Evolutionary conservation across 768 basidiomycete genomes (phyloP).

Genomic region (Krasilnikovozyma curviuscula): DNA sequence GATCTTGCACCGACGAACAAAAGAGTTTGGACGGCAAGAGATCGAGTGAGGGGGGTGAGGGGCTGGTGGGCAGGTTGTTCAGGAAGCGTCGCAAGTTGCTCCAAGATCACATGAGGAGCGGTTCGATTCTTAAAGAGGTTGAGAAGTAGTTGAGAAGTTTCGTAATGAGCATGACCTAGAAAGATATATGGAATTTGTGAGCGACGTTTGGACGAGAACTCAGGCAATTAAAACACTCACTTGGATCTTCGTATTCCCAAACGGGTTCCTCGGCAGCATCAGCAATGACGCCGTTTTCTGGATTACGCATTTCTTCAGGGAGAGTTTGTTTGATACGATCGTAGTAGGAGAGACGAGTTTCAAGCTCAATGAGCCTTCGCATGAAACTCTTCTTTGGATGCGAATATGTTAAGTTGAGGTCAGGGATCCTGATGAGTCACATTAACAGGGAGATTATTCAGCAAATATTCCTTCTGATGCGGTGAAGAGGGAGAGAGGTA

Average conservation of each 20-base stretch:
- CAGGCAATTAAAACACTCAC: conserved; percentile 32
- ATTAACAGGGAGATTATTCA: neutral
- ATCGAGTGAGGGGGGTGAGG: conserved; percentile 47
- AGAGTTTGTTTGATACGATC: conserved; percentile 79
- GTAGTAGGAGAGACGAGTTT: conserved; percentile 77
- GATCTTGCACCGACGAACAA: conserved; percentile 82
- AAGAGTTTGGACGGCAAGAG: conserved; percentile 69
- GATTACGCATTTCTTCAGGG: conserved; percentile 55
- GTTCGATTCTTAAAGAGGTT: conserved; percentile 51
- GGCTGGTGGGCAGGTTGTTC: conserved; percentile 41
- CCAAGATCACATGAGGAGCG: conserved; percentile 52
- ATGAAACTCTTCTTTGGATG: conserved; percentile 83
- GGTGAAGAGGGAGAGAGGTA: neutral
- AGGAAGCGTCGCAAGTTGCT: conserved; percentile 51
- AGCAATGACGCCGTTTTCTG: conserved; percentile 44
- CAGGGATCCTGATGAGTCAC: conserved; percentile 48
- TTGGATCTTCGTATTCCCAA: conserved; percentile 64
- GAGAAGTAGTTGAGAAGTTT: conserved; percentile 58
- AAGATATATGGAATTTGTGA: conserved; percentile 1
- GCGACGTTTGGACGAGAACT: conserved; percentile 19
- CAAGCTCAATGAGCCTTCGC: conserved; percentile 65
- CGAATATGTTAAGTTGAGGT: conserved; percentile 47
- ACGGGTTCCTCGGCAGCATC: conserved; percentile 55
- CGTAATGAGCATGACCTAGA: conserved; percentile 54
- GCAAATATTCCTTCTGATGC: neutral